Percentiles rank a stretch among this genome's conserved stretches.
These are phyloP conservation scores for Leucaena leucocephala DNA, from an alignment of 306 rosid genomes.

Conservation along the genomic window DNA sequence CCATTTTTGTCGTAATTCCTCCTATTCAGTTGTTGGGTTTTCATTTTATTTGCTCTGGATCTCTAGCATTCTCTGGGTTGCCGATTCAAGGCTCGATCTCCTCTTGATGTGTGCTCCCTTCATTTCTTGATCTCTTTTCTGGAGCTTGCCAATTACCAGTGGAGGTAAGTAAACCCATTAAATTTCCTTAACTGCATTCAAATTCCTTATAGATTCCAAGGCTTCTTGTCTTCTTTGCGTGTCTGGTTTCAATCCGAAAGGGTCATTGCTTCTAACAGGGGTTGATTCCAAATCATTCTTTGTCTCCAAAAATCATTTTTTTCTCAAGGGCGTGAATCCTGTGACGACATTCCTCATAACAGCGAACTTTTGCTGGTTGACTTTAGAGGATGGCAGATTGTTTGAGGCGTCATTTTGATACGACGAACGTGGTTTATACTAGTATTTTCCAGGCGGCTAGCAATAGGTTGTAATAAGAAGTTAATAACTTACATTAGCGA, in stretches of 20 bases:
- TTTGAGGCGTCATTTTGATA: not conserved
- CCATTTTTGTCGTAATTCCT: not conserved
- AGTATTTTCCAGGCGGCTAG: not conserved
- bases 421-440: not conserved
- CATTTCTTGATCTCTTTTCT: conserved; percentile 42
- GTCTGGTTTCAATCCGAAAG: conserved; percentile 10
- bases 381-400: not conserved
- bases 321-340: not conserved
- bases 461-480: not conserved
- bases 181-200: not conserved
- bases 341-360: not conserved
- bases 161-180: conserved; percentile 57
- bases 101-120: conserved; percentile 43
- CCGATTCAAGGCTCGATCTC: conserved; percentile 44
- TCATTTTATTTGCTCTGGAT: conserved; percentile 44
- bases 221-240: not conserved
- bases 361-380: conserved; percentile 3
- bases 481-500: not conserved
- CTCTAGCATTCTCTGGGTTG: conserved; percentile 34
- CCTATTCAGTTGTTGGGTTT: conserved; percentile 41
- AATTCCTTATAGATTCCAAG: not conserved
- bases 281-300: conserved; percentile 2
- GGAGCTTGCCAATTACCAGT: conserved; percentile 43
- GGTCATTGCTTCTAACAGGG: conserved; percentile 15
- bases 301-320: not conserved